phyloP scores from a whole-genome alignment of 352 stramenopile genomes.

The Phytopythium cucurbitacearum region DNA sequence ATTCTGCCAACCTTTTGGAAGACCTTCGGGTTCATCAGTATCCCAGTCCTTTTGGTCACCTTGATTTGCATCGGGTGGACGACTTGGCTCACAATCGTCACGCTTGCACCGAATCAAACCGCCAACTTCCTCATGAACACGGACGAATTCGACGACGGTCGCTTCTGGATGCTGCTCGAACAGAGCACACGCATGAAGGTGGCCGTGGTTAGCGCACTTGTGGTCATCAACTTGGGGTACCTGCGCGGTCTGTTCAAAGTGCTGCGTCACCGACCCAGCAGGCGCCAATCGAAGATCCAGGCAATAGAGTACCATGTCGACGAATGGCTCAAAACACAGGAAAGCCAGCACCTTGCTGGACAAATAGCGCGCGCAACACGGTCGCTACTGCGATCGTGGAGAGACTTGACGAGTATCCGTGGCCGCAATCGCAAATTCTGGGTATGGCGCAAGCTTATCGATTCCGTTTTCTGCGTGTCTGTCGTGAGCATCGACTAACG shows the following conservation, averaged over 20 bases:
- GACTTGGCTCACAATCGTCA: constrained; percentile 19
- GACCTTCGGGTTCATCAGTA: not conserved
- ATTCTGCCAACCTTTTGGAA: constrained; percentile 1
- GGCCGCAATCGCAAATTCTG: constrained; percentile 27
- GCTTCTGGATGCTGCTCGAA: constrained; percentile 24
- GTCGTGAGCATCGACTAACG: not conserved
- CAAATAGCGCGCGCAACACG: not conserved
- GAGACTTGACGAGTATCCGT: constrained; percentile 12
- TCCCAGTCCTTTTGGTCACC: not conserved
- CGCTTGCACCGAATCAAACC: constrained; percentile 13
- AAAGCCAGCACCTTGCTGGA: too few relatives aligned
- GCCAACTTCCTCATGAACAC: constrained; percentile 29
- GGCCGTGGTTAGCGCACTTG: constrained; percentile 7
- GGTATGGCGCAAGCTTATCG: constrained; percentile 8
- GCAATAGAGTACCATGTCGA: not conserved
- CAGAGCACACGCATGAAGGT: constrained; percentile 8
- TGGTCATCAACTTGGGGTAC: constrained; percentile 9
- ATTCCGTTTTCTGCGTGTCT: not conserved
- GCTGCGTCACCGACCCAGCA: not conserved
- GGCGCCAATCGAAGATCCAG: not conserved
- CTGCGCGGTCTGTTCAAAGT: constrained; percentile 12
- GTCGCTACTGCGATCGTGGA: constrained; percentile 7
- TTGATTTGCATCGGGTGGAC: constrained; percentile 12
- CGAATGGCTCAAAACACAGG: not conserved
- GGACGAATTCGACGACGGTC: constrained; percentile 11